Evolutionary conservation across 805 yeast species (phyloP).

Genomic region (Monosporozyma siamensis): DNA sequence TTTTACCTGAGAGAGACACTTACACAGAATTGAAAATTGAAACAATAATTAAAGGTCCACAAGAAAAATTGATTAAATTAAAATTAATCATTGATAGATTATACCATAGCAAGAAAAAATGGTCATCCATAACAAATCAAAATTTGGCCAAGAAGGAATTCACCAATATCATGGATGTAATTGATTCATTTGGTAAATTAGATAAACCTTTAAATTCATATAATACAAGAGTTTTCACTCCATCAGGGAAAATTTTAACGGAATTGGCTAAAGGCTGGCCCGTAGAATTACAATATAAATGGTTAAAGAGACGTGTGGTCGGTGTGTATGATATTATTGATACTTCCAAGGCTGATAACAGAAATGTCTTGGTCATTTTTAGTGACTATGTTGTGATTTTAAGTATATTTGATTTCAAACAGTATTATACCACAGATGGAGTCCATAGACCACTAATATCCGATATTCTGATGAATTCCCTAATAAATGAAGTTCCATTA

Average conservation of each 20-base stretch:
- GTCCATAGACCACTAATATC: slow-evolving; percentile 47
- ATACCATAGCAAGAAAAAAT: slow-evolving; percentile 40
- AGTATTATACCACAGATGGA: slow-evolving; percentile 14
- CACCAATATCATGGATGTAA: slow-evolving; percentile 49
- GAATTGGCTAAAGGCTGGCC: slow-evolving; percentile 89
- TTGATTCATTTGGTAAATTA: slow-evolving; percentile 71
- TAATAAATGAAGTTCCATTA: slow-evolving; percentile 77
- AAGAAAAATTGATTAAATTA: slow-evolving; percentile 57
- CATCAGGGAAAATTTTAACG: slow-evolving; percentile 79
- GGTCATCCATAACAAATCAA: slow-evolving; percentile 19
- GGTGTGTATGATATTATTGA: slow-evolving; percentile 51
- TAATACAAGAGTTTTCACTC: slow-evolving; percentile 69
- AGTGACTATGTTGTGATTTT: slow-evolving; percentile 70
- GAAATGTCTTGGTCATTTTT: slow-evolving; percentile 63
- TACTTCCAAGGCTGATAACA: slow-evolving; percentile 25
- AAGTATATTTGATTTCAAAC: slow-evolving; percentile 38
- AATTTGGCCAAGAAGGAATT: slow-evolving; percentile 34
- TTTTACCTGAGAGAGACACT: slow-evolving; percentile 22
- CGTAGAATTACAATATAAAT: slow-evolving; percentile 71
- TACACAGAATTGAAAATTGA: slow-evolving; percentile 47
- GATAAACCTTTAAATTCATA: slow-evolving; percentile 36
- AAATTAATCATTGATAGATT: slow-evolving; percentile 62
- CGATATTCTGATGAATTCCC: slow-evolving; percentile 81
- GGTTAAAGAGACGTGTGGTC: slow-evolving; percentile 80
- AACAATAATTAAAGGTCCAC: slow-evolving; percentile 55